Conservation (phyloP, 2,329 filamentous ascomycete species). For the Neophaeococcomyces mojaviensis region DNA sequence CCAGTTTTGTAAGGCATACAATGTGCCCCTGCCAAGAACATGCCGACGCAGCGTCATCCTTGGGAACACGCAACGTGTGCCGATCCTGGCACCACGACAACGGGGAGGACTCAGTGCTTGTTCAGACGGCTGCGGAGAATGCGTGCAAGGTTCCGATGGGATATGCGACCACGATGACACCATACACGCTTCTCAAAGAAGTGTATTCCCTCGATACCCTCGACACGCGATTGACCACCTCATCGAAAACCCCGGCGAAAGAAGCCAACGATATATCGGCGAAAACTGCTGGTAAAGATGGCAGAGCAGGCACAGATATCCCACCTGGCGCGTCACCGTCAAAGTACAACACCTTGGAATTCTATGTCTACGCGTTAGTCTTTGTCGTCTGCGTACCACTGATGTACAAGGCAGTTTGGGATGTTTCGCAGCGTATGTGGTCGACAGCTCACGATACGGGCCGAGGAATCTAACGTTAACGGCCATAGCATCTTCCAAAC, state of each 20-base stretch:
- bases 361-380: slow-evolving; percentile 68
- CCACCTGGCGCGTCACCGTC: slow-evolving; percentile 48
- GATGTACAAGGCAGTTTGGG: slow-evolving; percentile 87
- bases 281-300: slow-evolving; percentile 17
- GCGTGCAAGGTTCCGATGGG: not conserved
- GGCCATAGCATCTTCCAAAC: slow-evolving; percentile 64
- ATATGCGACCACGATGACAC: slow-evolving; percentile 12
- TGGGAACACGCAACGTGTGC: not conserved
- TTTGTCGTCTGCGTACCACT: slow-evolving; percentile 61
- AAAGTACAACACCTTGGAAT: slow-evolving; percentile 82
- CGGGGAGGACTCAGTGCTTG: not conserved
- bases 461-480: slow-evolving; percentile 11
- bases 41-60: not conserved
- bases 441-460: not conserved
- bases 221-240: slow-evolving; percentile 64
- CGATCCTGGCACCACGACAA: not conserved
- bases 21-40: not conserved
- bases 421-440: slow-evolving; percentile 71
- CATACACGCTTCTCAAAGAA: slow-evolving; percentile 37
- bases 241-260: slow-evolving; percentile 61
- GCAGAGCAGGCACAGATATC: slow-evolving; percentile 28
- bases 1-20: not conserved
- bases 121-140: not conserved
- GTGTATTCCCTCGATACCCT: slow-evolving; percentile 61
- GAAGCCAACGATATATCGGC: slow-evolving; percentile 46